Conservation (phyloP, 2,329 filamentous ascomycete genomes). For the Botryosphaeria dothidea region DNA sequence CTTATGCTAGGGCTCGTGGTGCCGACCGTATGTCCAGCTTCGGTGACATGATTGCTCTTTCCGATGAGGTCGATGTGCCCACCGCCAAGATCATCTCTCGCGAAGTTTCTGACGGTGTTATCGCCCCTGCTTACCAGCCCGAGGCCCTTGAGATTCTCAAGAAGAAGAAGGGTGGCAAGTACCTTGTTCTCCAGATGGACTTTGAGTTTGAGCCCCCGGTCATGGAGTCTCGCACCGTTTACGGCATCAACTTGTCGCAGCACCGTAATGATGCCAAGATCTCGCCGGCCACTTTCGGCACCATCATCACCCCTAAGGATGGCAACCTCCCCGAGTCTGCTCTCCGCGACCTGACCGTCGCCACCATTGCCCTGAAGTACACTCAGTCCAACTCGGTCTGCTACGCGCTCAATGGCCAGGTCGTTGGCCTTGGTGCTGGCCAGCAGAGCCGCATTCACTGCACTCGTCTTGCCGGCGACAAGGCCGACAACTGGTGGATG, state of each 20-base stretch:
- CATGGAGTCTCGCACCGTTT: slow-evolving; percentile 82
- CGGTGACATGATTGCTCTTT: slow-evolving; percentile 92
- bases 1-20: slow-evolving; percentile 91
- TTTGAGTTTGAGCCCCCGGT: slow-evolving; percentile 74
- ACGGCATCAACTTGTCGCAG: slow-evolving; percentile 85
- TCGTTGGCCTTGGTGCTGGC: slow-evolving; percentile 90
- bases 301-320: slow-evolving; percentile 84
- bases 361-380: slow-evolving; percentile 97
- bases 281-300: slow-evolving; percentile 79
- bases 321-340: slow-evolving; percentile 75
- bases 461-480: slow-evolving; percentile 94
- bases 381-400: slow-evolving; percentile 99
- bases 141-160: slow-evolving; percentile 87
- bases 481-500: slow-evolving; percentile 99
- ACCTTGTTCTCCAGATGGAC: slow-evolving; percentile 94
- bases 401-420: slow-evolving; percentile 91
- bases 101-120: slow-evolving; percentile 95
- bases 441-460: slow-evolving; percentile 99
- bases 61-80: slow-evolving; percentile 83
- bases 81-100: slow-evolving; percentile 98
- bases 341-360: slow-evolving; percentile 85
- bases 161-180: slow-evolving; percentile 98
- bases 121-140: slow-evolving; percentile 82
- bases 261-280: slow-evolving; percentile 91
- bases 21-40: slow-evolving; percentile 99